Evolutionary conservation across 2,329 filamentous ascomycete genomes (phyloP), one percentile per base, ranked within the genome.

Genomic region (Penicillium sumatraense): DNA sequence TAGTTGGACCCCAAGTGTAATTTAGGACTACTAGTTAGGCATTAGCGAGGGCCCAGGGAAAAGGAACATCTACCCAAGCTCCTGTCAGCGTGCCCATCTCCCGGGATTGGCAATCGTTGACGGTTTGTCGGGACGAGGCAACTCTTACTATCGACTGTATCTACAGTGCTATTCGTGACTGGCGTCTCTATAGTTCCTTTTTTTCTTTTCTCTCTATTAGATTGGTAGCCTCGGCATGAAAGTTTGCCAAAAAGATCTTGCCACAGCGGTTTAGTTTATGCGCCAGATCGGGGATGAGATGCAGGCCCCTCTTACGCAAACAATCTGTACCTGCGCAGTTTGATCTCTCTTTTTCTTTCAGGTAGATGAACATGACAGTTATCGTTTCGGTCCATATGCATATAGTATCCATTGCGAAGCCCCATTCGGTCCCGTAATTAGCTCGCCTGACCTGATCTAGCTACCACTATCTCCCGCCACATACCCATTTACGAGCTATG

Each of bases 11-110:
- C 18, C 45, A 29, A 26, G 35, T 24, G 38, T 14, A 45, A 38
- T 41, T 18, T 16, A 26, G 40, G 40, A 44, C 14, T 14, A 44
- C 14, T 14, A 18, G 23, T 44, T 44, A 23, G 40, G 40, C 40
- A 7, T 27, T 27, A 44, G 8, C 8, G 40, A 44, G 56, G 52
- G 23, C 54, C 61, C 63, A 61, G 51, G 55, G 56, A 58, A 59
- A 54, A 53, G 57, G 36, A 54, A 47, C 38, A 45, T 42, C 45
- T 44, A 58, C 53, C 54, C 59, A 62, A 61, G 51, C 58, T 36
- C 44, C 60, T 63, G 58, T 61, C 62, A 64, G 46, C 33, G 21
- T 51, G 62, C 53, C 42, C 45, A 65, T 65, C 63, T 63, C 63
- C 62, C 63, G 63, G 44, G 40, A n/a, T 53, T 24, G 18, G 26